Percentiles rank a stretch among this genome's conserved stretches.
Evolutionary conservation across 148 eudicot species (phyloP).

Genomic region (Beta vulgaris): DNA sequence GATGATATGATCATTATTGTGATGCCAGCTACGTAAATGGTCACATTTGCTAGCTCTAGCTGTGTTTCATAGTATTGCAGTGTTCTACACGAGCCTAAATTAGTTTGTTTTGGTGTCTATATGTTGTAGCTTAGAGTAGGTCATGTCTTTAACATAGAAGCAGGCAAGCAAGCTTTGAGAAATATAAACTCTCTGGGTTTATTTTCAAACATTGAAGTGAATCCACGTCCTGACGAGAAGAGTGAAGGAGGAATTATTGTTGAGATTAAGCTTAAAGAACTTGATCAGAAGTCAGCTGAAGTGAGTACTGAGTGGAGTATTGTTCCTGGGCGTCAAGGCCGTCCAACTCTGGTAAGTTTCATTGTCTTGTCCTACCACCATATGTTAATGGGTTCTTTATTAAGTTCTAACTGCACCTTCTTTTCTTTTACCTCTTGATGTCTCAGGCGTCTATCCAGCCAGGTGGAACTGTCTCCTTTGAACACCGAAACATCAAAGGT

Average conservation of each 20-base stretch:
- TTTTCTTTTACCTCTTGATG: background rate
- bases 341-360: constrained; percentile 77
- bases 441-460: constrained; percentile 94
- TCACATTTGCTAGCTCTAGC: background rate
- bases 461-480: constrained; percentile 91
- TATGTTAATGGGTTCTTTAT: background rate
- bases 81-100: background rate
- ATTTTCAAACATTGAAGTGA: constrained; percentile 95
- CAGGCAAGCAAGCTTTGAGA: constrained; percentile 91
- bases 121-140: constrained; percentile 78
- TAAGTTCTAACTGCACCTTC: background rate
- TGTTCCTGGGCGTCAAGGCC: constrained; percentile 90
- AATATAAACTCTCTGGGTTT: constrained; percentile 83
- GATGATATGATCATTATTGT: background rate
- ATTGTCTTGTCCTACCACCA: constrained; percentile 4
- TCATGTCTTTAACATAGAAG: constrained; percentile 83
- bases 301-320: constrained; percentile 98
- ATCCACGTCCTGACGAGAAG: constrained; percentile 92
- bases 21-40: constrained; percentile 1
- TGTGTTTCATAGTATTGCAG: background rate
- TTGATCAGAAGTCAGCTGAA: constrained; percentile 92
- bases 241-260: constrained; percentile 93
- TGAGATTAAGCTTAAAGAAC: constrained; percentile 92
- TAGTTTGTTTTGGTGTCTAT: constrained; percentile 13
- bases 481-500: constrained; percentile 86